These are phyloP conservation scores for Elasticomyces elasticus DNA, from an alignment of 495 filamentous ascomycete genomes.

Conservation along the genomic window DNA sequence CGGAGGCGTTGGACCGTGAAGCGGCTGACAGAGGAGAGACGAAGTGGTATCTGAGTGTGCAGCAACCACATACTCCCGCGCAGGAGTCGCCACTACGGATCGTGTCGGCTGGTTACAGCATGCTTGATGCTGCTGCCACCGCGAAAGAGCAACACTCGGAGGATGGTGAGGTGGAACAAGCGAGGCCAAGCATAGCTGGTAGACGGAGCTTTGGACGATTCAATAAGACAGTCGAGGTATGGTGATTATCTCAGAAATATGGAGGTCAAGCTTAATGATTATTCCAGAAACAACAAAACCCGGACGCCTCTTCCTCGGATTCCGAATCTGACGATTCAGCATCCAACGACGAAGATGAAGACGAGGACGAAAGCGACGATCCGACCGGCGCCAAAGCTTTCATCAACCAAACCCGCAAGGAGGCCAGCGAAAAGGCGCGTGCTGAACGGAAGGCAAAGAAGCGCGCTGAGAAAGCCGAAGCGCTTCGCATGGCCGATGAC, in stretches of 20 bases:
- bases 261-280: slow-evolving; percentile 8
- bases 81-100: slow-evolving; percentile 22
- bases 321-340: slow-evolving; percentile 33
- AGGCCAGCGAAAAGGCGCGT: slow-evolving; percentile 20
- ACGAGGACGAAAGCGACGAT: slow-evolving; percentile 29
- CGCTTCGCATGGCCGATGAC: slow-evolving; percentile 35
- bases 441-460: slow-evolving; percentile 29
- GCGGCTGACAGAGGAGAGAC: slow-evolving; percentile 73
- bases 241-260: neutral
- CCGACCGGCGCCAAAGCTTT: slow-evolving; percentile 28
- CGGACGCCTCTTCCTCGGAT: slow-evolving; percentile 12
- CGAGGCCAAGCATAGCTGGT: slow-evolving; percentile 25
- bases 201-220: slow-evolving; percentile 38
- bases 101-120: slow-evolving; percentile 36
- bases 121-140: slow-evolving; percentile 28
- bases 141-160: slow-evolving; percentile 11
- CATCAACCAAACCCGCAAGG: slow-evolving; percentile 27
- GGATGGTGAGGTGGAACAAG: slow-evolving; percentile 17
- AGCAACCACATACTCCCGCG: slow-evolving; percentile 21
- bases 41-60: slow-evolving; percentile 68
- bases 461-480: slow-evolving; percentile 25
- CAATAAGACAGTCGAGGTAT: slow-evolving; percentile 17
- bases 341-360: slow-evolving; percentile 30
- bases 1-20: slow-evolving; percentile 57
- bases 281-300: slow-evolving; percentile 17